Conservation (phyloP, 768 basidiomycete genomes). For the Hypholoma sublateritium region DNA sequence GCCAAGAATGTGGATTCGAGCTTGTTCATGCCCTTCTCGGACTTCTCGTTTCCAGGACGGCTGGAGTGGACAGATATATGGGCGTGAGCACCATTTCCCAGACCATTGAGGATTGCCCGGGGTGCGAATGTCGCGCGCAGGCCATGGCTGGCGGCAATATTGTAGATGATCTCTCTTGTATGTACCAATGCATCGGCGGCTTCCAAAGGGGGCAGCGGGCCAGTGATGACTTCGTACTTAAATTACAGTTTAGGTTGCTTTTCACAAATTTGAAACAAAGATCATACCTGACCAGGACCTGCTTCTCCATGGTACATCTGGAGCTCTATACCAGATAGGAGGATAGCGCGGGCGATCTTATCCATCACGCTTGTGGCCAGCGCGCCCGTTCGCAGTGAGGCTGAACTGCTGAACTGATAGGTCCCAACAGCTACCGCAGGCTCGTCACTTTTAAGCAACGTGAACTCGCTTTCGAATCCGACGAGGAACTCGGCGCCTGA, state of each 20-base stretch:
- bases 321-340: constrained; percentile 53
- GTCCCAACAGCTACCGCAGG: constrained; percentile 47
- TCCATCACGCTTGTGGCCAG: constrained; percentile 43
- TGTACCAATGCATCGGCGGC: constrained; percentile 67
- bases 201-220: constrained; percentile 61
- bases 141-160: constrained; percentile 65
- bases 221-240: constrained; percentile 69
- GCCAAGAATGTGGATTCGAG: constrained; percentile 62
- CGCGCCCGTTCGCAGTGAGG: constrained; percentile 42
- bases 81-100: constrained; percentile 58
- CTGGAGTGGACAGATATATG: constrained; percentile 64
- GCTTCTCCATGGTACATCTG: constrained; percentile 70
- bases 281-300: constrained; percentile 48
- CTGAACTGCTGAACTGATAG: constrained; percentile 44
- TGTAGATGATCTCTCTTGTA: constrained; percentile 67
- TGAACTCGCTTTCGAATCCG: constrained; percentile 72
- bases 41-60: not conserved
- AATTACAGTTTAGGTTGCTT: not conserved
- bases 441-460: constrained; percentile 51
- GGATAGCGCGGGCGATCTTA: constrained; percentile 57
- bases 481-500: constrained; percentile 53
- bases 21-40: constrained; percentile 34
- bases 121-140: constrained; percentile 70
- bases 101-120: constrained; percentile 39
- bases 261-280: not conserved